These are phyloP conservation scores for Amylostereum chailletii DNA, from an alignment of 1,284 basidiomycete species.

Conservation along the genomic window DNA sequence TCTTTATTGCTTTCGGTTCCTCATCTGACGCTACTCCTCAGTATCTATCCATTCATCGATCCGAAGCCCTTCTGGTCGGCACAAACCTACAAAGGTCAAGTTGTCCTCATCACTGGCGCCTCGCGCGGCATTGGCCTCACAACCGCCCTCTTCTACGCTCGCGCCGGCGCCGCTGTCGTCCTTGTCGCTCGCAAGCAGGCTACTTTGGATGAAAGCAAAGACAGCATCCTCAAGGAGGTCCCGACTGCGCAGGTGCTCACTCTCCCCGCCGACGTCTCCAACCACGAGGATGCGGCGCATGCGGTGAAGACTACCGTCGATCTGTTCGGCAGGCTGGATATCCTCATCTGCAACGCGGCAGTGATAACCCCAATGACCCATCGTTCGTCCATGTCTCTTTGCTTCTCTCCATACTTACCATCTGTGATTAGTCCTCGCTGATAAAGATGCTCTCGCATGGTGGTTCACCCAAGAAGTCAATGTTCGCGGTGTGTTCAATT, in stretches of 20 bases:
- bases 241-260: not conserved
- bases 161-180: not conserved
- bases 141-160: not conserved
- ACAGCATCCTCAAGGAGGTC: not conserved
- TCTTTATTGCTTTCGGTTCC: not conserved
- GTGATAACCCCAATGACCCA: too few species aligned
- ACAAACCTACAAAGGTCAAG: not conserved
- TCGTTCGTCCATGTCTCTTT: not conserved
- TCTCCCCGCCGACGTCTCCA: not conserved
- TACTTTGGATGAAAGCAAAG: not conserved
- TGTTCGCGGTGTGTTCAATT: not conserved
- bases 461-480: conserved; percentile 1
- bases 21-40: not conserved
- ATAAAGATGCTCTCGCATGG: not conserved
- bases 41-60: not conserved
- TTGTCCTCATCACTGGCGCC: not conserved
- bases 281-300: not conserved
- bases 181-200: not conserved
- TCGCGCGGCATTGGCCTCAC: not conserved
- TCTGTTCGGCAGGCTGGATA: not conserved
- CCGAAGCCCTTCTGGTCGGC: not conserved
- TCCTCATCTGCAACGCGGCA: not conserved
- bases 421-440: not conserved
- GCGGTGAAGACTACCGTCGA: not conserved
- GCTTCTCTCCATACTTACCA: not conserved